Evolutionary conservation across 1,139 yeast genomes (phyloP), one percentile per base, ranked within the genome.

Genomic region (Kurtzmaniella quercitrusa): DNA sequence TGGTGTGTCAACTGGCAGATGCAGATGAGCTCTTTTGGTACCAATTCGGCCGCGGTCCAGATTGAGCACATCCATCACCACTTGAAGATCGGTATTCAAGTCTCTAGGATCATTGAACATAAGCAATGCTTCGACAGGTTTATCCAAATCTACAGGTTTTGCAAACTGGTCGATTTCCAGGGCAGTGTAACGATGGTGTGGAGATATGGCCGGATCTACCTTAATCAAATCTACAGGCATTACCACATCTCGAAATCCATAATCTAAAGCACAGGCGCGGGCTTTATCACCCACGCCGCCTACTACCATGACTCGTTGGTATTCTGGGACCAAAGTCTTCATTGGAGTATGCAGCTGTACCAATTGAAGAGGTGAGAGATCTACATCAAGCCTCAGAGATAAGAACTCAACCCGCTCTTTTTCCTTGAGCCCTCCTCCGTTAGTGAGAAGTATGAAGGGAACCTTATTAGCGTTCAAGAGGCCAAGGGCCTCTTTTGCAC

Each of bases 281-380:
- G 85, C 79, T 38, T 70, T 67, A 49, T 87, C 95, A 5, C 76
- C 77, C 16, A 82, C 82, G 1, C 96, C 95, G 4, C 98, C 98
- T 17, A 90, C 84, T 1, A 88, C 90, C 50, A 91, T 63, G 8
- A 90, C 90, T 14, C 90, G 69, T 34, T 77, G 62, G 54, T 70
- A 82, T 42, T 71, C 66, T 31, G 57, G 57, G 1, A 78, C 79
- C 44, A 88, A 68, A 0, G 82, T 75, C 51, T 76, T 78, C 74
- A 86, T 83, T 1, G 98, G 98, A 0, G 98, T 91, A 63, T 93
- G 98, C 42, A 95, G 82, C 62, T 88, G 96, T 12, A 93, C 81
- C 37, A 93, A 69, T 58, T 91, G 97, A 39, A 73, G 65, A 3
- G 81, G 77, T 8, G 77, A 71, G 17, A 88, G 67, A 1, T 69